Evolutionary conservation across 345 rosid species (phyloP).

Genomic region (Acer saccharum): DNA sequence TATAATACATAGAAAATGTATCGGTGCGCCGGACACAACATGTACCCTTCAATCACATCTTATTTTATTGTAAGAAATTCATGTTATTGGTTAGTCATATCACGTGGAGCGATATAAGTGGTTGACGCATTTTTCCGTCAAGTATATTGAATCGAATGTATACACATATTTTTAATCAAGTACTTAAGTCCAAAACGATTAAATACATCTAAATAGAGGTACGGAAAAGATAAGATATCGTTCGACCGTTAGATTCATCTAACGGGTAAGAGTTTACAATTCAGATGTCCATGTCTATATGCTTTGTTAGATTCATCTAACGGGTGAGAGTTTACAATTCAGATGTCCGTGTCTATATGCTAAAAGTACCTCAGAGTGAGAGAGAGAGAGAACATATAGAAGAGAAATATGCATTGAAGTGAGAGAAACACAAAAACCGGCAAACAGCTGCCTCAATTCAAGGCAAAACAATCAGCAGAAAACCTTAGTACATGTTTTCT

Average conservation of each 20-base stretch:
- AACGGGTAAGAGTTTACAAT: neutral
- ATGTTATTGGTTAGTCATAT: no score
- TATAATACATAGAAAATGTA: no score
- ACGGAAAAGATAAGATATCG: no score
- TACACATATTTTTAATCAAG: no score
- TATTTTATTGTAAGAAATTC: no score
- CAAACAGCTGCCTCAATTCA: conserved; percentile 21
- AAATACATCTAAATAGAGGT: no score
- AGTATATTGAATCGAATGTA: no score
- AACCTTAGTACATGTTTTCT: conserved; percentile 8
- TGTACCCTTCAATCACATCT: no score
- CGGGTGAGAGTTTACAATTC: neutral
- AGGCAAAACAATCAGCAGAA: conserved; percentile 15
- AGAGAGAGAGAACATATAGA: conserved; percentile 5
- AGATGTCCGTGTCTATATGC: neutral
- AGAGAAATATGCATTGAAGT: neutral
- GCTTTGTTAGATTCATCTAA: neutral
- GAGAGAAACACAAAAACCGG: conserved; percentile 14
- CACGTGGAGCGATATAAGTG: neutral
- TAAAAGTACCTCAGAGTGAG: neutral
- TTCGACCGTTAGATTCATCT: neutral
- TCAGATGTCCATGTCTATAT: no score
- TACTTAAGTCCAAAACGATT: neutral
- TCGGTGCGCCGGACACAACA: no score
- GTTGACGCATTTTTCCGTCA: no score